phyloP scores from a whole-genome alignment of 1,284 basidiomycete genomes.

The Wallemia mellicola region DNA sequence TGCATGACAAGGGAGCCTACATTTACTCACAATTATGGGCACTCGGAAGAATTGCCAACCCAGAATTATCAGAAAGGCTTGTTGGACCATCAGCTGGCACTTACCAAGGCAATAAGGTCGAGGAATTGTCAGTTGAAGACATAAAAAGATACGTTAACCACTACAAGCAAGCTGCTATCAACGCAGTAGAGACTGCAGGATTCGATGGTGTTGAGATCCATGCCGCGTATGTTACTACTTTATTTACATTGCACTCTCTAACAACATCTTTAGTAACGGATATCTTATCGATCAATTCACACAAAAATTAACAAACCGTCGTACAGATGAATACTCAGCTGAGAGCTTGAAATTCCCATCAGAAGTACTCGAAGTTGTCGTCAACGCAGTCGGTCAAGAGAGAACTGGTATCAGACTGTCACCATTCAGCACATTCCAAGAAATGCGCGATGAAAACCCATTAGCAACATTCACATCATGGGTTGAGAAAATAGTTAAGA shows the following conservation, averaged over 20 bases:
- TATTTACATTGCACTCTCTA: conserved; percentile 9
- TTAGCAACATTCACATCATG: conserved; percentile 14
- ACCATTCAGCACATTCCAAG: conserved; percentile 24
- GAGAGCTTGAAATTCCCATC: conserved; percentile 19
- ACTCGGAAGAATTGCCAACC: conserved; percentile 18
- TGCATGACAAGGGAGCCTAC: conserved; percentile 17
- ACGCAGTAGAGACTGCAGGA: conserved; percentile 25
- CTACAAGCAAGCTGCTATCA: conserved; percentile 22
- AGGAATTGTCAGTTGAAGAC: background rate
- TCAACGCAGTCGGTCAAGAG: conserved; percentile 22
- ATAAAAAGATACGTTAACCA: conserved; percentile 16
- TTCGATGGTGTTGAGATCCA: conserved; percentile 33
- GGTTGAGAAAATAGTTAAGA: conserved; percentile 12
- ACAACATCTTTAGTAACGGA: conserved; percentile 12
- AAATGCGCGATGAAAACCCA: conserved; percentile 18
- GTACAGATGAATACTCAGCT: conserved; percentile 30
- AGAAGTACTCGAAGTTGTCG: conserved; percentile 19
- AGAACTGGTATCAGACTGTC: conserved; percentile 24
- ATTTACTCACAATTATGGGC: conserved; percentile 26
- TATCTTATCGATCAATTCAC: conserved; percentile 30
- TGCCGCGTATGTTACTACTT: conserved; percentile 6
- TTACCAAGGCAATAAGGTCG: background rate
- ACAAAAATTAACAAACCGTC: conserved; percentile 23
- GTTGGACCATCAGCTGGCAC: background rate
- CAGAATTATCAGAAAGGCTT: conserved; percentile 5